A percentile compares a stretch with the other conserved stretches of the same genome.
These are phyloP conservation scores for Selenicereus undatus DNA, from an alignment of 148 eudicot genomes.

Conservation along the genomic window DNA sequence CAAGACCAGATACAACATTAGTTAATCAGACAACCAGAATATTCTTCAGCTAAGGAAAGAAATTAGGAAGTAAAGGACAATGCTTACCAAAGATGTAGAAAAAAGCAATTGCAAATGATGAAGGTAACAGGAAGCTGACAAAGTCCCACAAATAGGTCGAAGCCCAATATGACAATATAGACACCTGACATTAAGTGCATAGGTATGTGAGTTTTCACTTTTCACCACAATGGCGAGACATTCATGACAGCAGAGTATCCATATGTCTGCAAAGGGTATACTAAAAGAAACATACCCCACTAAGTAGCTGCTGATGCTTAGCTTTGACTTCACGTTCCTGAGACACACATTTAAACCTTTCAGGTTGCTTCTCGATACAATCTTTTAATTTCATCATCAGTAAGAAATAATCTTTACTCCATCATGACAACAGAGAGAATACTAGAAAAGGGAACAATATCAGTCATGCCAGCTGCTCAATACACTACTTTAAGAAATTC, in stretches of 20 bases:
- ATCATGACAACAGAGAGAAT: not conserved
- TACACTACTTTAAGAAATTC: not conserved
- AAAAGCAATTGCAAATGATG: constrained; percentile 73
- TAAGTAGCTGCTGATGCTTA: constrained; percentile 93
- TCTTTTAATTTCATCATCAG: not conserved
- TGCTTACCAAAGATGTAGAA: constrained; percentile 81
- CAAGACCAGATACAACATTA: too few species aligned
- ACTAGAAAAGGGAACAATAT: not conserved
- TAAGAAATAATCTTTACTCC: not conserved
- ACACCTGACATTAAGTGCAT: constrained; percentile 51
- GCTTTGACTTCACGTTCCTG: constrained; percentile 98
- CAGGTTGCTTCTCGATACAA: not conserved
- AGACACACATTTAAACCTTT: constrained; percentile 17
- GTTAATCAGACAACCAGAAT: too few species aligned
- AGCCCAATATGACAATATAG: constrained; percentile 81
- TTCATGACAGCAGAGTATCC: not conserved
- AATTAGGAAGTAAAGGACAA: not conserved
- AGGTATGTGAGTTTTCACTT: constrained; percentile 12
- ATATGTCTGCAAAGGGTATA: not conserved
- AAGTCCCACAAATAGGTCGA: constrained; percentile 93
- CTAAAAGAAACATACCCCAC: constrained; percentile 63
- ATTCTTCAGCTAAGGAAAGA: not conserved
- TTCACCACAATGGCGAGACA: constrained; percentile 9
- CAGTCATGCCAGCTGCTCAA: not conserved
- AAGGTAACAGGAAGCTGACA: constrained; percentile 89